phyloP scores from a whole-genome alignment of 805 yeast species.

The Barnettozyma pratensis region DNA sequence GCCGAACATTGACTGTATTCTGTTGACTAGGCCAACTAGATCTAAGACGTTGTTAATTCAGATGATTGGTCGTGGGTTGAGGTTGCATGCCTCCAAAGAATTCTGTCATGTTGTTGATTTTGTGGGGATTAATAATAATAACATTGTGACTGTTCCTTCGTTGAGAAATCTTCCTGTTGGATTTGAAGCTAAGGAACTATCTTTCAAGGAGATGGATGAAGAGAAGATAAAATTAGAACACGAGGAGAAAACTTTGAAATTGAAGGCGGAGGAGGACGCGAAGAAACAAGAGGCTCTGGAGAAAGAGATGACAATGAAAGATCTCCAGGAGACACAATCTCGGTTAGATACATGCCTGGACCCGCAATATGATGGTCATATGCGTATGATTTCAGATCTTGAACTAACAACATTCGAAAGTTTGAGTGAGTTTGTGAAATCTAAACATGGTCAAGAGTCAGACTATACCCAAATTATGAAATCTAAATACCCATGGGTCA shows the following conservation, averaged over 20 bases:
- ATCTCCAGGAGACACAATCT: not conserved
- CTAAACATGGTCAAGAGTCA: not conserved
- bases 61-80: conserved; percentile 87
- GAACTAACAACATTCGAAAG: conserved; percentile 32
- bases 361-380: not conserved
- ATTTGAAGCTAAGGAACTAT: conserved; percentile 25
- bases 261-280: conserved; percentile 5
- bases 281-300: not conserved
- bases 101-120: conserved; percentile 75
- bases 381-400: not conserved
- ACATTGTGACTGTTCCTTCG: conserved; percentile 52
- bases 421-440: conserved; percentile 29
- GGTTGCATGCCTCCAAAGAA: conserved; percentile 56
- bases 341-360: not conserved
- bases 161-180: conserved; percentile 32
- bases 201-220: conserved; percentile 29
- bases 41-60: conserved; percentile 70
- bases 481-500: conserved; percentile 33
- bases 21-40: conserved; percentile 75
- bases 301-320: not conserved
- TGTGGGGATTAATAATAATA: conserved; percentile 54
- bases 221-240: conserved; percentile 19
- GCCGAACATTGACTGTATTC: conserved; percentile 78
- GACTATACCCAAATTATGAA: conserved; percentile 8
- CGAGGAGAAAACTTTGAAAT: conserved; percentile 7